phyloP scores from a whole-genome alignment of 23 red algal genomes.

The Gracilaria vermiculophylla region DNA sequence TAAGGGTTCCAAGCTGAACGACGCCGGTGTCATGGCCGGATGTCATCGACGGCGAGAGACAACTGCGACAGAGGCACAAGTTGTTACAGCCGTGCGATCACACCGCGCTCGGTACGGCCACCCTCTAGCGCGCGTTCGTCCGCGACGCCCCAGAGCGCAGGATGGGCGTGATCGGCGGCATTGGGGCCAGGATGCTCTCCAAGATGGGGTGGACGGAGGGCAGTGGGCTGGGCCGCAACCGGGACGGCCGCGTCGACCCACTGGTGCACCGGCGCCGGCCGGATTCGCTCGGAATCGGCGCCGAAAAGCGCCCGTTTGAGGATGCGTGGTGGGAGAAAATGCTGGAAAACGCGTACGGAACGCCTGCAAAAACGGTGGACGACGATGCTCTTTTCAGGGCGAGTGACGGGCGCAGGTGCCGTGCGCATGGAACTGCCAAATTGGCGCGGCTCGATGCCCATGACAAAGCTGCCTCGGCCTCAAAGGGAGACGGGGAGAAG shows the following conservation, averaged over 20 bases:
- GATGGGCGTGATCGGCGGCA: slow-evolving; percentile 25
- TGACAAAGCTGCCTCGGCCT: neutral
- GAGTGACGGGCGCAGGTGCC: slow-evolving; percentile 60
- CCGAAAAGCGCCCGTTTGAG: slow-evolving; percentile 1
- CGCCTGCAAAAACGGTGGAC: neutral
- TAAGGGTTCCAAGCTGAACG: too few relatives aligned
- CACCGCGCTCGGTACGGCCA: too few relatives aligned
- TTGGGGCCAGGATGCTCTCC: slow-evolving; percentile 46
- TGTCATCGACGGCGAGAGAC: too few relatives aligned
- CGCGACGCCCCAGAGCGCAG: neutral
- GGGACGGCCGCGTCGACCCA: slow-evolving; percentile 37
- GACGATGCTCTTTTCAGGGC: slow-evolving; percentile 43
- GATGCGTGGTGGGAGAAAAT: slow-evolving; percentile 70
- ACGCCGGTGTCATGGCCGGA: too few relatives aligned
- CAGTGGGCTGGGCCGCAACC: slow-evolving; percentile 28
- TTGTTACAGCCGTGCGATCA: too few relatives aligned
- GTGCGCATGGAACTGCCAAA: slow-evolving; percentile 62
- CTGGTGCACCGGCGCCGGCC: slow-evolving; percentile 12
- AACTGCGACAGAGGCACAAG: too few relatives aligned
- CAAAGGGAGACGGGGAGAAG: neutral
- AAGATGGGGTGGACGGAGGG: slow-evolving; percentile 71
- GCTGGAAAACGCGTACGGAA: slow-evolving; percentile 57
- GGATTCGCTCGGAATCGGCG: slow-evolving; percentile 29
- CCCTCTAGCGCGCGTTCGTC: too few relatives aligned
- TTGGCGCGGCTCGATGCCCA: slow-evolving; percentile 40